Evolutionary conservation across 1,139 yeast species (phyloP).

Genomic region (Saccharomyces hybrid): DNA sequence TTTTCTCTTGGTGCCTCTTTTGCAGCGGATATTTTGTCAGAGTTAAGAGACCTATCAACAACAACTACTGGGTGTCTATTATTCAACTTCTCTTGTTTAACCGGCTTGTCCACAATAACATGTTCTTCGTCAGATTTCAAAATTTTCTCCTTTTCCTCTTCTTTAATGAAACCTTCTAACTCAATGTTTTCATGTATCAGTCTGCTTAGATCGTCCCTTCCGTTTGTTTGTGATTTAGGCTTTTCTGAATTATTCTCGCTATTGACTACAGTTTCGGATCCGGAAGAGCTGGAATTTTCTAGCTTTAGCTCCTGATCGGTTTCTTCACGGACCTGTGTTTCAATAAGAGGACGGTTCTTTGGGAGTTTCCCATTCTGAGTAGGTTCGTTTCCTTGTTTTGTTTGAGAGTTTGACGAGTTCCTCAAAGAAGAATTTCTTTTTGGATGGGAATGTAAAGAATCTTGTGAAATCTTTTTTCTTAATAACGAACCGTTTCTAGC

Average conservation of each 20-base stretch:
- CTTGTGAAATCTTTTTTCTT: slow-evolving; percentile 5
- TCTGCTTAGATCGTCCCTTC: slow-evolving; percentile 5
- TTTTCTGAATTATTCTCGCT: neutral
- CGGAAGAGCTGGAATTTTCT: neutral
- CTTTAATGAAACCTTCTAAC: slow-evolving; percentile 6
- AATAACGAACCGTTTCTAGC: neutral
- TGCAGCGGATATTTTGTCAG: neutral
- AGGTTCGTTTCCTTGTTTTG: neutral
- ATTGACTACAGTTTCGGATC: neutral
- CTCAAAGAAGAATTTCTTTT: slow-evolving; percentile 7
- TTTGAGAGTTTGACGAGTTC: slow-evolving; percentile 3
- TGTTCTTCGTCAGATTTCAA: slow-evolving; percentile 1
- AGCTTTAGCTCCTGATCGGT: slow-evolving; percentile 14
- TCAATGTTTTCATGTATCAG: slow-evolving; percentile 8
- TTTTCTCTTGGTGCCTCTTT: too few species aligned
- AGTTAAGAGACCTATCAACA: neutral
- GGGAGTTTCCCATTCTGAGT: neutral
- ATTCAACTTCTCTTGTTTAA: neutral
- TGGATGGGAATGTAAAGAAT: slow-evolving; percentile 5
- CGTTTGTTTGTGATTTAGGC: neutral
- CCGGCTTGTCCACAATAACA: too few species aligned
- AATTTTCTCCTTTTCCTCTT: slow-evolving; percentile 3
- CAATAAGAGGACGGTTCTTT: slow-evolving; percentile 10
- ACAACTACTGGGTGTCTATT: neutral
- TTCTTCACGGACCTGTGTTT: slow-evolving; percentile 17